A percentile compares a stretch with the other conserved stretches of the same genome.
Evolutionary conservation across 257 asterid genomes (phyloP).

Genomic region (Penstemon davidsonii): DNA sequence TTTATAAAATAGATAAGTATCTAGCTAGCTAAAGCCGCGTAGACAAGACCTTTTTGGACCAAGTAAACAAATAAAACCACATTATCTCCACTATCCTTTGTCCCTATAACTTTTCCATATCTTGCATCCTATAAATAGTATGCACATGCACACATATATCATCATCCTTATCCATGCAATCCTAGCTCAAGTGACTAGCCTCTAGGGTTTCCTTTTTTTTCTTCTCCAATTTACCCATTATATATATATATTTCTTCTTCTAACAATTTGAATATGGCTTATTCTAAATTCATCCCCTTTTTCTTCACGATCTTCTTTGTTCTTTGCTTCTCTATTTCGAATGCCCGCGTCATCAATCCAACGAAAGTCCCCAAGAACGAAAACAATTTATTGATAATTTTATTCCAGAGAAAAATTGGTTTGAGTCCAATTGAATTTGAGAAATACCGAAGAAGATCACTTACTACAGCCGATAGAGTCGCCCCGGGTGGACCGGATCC

Average conservation of each 20-base stretch:
- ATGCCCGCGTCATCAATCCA: constrained; percentile 28
- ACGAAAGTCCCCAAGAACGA: not conserved
- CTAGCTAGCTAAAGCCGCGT: too few relatives aligned
- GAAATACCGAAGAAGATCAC: constrained; percentile 26
- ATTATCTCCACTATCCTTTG: constrained; percentile 54
- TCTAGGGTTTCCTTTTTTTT: not conserved
- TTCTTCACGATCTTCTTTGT: constrained; percentile 25
- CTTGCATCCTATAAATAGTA: constrained; percentile 39
- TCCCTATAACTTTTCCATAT: constrained; percentile 23
- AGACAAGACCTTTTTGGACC: constrained; percentile 34
- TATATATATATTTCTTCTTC: not conserved
- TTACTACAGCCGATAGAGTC: constrained; percentile 29
- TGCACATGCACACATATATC: constrained; percentile 12
- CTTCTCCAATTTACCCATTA: not conserved
- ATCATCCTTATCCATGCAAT: constrained; percentile 35
- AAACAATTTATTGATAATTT: not conserved
- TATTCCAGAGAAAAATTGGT: constrained; percentile 33
- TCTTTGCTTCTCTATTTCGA: constrained; percentile 13
- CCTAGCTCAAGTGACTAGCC: not conserved
- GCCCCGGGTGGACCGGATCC: constrained; percentile 53
- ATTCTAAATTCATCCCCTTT: constrained; percentile 20
- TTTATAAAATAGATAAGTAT: too few relatives aligned
- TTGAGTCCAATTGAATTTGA: constrained; percentile 26
- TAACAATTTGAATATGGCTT: constrained; percentile 34
- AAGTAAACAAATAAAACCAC: constrained; percentile 44